Evolutionary conservation across 345 rosid genomes (phyloP), one percentile per base, ranked within the genome.

Genomic region (Luvunga scandens): DNA sequence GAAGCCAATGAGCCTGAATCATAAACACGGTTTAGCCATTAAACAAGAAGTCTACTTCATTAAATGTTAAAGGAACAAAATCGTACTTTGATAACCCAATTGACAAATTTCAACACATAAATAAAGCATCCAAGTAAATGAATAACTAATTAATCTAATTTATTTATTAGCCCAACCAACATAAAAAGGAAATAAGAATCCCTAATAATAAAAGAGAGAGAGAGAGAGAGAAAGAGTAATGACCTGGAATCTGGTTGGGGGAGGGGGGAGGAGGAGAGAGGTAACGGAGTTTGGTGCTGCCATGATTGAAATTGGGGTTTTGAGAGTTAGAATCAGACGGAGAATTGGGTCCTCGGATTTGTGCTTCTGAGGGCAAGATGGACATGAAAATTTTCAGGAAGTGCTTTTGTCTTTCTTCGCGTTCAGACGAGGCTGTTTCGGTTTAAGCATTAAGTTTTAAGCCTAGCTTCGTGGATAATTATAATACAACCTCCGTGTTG

Each of bases 341-440:
- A 38, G 86, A 76, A 8, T 70, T 80, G 83, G 86, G 83, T 83
- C 89, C 91, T 89, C 86, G 88, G 36, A 85, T 70, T 70, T 88
- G 85, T 73, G 92, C 42, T 72, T 88, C 83, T 65, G 91, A 57
- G 86, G 96, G 94, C 93, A 87, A 91, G 96, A 93, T 92, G 99
- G 97, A 93, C 99, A 93, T 95, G 94, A 95, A 95, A 90, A 24
- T 81, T 77, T 82, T 75, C 77, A 39, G 57, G 12, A 56, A 71
- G 53, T 50, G 4, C 1, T 34, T 34, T 42, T 57, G 78, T 78
- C 48, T 78, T 78, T 66, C 72, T 83, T 78, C 78, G 83, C 83
- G 81, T 76, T 76, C 81, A 81, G 83, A 86, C 84, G 69, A 71
- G 73, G 79, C 78, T 1, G 62, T 53, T 45, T 24, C 27, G 5